Evolutionary conservation across 495 filamentous ascomycete species (phyloP).

Genomic region (Clavariopsis aquatica): DNA sequence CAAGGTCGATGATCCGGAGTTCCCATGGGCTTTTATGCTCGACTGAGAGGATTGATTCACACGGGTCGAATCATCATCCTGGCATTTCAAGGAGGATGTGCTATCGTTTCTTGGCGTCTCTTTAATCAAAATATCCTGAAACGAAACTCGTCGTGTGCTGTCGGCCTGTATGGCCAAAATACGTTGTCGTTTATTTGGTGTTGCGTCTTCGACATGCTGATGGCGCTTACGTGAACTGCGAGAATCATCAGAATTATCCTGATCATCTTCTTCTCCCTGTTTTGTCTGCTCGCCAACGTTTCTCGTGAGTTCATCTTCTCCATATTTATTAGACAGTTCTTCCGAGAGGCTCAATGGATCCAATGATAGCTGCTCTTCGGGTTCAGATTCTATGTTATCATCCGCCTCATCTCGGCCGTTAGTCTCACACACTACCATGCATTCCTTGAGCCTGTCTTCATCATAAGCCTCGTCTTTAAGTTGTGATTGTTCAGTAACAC

Average conservation of each 20-base stretch:
- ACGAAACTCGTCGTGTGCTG: slow-evolving; percentile 16
- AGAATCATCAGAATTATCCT: background rate
- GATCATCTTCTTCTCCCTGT: background rate
- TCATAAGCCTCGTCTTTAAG: background rate
- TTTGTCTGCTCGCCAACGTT: slow-evolving; percentile 7
- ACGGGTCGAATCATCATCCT: background rate
- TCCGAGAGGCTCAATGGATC: slow-evolving; percentile 32
- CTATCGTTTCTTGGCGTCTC: background rate
- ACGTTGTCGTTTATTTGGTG: slow-evolving; percentile 15
- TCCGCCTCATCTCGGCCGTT: slow-evolving; percentile 11
- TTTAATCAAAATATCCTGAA: background rate
- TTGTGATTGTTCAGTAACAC: background rate
- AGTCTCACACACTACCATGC: background rate
- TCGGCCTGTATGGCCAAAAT: background rate
- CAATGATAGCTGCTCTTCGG: slow-evolving; percentile 13
- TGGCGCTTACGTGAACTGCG: slow-evolving; percentile 14
- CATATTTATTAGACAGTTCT: slow-evolving; percentile 3
- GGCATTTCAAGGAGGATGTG: background rate
- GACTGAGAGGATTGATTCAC: slow-evolving; percentile 40
- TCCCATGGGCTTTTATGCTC: slow-evolving; percentile 40
- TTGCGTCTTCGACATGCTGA: background rate
- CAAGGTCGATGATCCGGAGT: slow-evolving; percentile 46
- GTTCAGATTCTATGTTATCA: background rate
- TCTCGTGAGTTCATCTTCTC: background rate
- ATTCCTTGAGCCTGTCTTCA: background rate